Conservation (phyloP, 495 filamentous ascomycete genomes). For the Lophium mytilinum region DNA sequence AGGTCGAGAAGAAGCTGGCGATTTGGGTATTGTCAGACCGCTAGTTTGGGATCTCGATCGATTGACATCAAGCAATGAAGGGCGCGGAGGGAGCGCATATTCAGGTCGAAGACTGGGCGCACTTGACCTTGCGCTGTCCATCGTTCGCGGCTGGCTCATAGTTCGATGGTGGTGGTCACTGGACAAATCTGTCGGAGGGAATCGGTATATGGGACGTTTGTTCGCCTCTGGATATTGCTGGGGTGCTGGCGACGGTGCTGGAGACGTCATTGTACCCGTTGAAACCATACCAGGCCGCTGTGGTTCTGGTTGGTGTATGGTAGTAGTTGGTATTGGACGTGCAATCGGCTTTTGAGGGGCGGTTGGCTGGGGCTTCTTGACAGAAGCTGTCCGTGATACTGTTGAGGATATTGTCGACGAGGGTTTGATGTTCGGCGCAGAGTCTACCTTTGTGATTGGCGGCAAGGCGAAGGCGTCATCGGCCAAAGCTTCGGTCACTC, state of each 20-base stretch:
- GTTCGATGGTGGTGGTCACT: conserved; percentile 23
- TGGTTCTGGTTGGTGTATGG: conserved; percentile 52
- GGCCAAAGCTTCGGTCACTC: conserved; percentile 75
- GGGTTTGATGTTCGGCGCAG: conserved; percentile 11
- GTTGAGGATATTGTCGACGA: conserved; percentile 10
- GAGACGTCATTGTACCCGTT: conserved; percentile 85
- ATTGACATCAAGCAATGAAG: conserved; percentile 35
- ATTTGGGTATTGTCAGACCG: conserved; percentile 39
- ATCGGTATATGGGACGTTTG: conserved; percentile 31
- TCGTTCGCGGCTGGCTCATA: conserved; percentile 29
- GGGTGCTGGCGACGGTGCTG: conserved; percentile 51
- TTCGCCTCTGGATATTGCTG: conserved; percentile 35
- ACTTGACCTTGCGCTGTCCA: conserved; percentile 22
- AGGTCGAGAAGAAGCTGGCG: conserved; percentile 66
- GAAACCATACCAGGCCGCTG: conserved; percentile 71
- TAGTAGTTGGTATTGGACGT: conserved; percentile 45
- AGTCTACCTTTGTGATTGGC: conserved; percentile 19
- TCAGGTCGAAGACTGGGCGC: conserved; percentile 34
- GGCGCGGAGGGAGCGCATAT: conserved; percentile 28
- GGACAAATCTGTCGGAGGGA: conserved; percentile 14
- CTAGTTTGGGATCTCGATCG: conserved; percentile 47
- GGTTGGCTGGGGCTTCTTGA: conserved; percentile 33
- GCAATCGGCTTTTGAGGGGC: conserved; percentile 12
- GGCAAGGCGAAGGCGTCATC: conserved; percentile 74
- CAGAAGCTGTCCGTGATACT: conserved; percentile 17